These are phyloP conservation scores for Trypanosoma conorhini DNA, from an alignment of 208 protist genomes.

Conservation along the genomic window DNA sequence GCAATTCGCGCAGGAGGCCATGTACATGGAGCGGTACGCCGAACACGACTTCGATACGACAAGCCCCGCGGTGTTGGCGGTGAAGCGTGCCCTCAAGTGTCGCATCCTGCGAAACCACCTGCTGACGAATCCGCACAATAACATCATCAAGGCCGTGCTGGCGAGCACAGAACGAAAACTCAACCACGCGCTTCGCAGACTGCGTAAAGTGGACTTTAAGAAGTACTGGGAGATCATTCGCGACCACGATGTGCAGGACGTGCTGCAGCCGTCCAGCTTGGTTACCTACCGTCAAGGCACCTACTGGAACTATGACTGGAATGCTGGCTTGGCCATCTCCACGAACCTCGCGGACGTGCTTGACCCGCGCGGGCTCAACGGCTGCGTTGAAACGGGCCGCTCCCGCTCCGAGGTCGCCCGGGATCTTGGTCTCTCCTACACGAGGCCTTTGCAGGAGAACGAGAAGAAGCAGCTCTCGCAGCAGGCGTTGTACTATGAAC, in stretches of 20 bases:
- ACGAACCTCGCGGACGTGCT: constrained; percentile 83
- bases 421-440: constrained; percentile 89
- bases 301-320: constrained; percentile 93
- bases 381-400: constrained; percentile 91
- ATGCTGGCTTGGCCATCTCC: constrained; percentile 84
- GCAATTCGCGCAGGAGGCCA: constrained; percentile 86
- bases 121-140: constrained; percentile 92
- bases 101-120: constrained; percentile 88
- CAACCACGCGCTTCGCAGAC: constrained; percentile 71
- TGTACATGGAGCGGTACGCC: constrained; percentile 93
- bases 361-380: constrained; percentile 87
- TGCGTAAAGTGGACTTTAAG: constrained; percentile 90
- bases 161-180: constrained; percentile 79
- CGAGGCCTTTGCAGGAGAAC: constrained; percentile 83
- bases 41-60: constrained; percentile 91
- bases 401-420: constrained; percentile 89
- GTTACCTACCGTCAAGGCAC: constrained; percentile 85
- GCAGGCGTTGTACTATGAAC: constrained; percentile 89
- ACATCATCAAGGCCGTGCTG: constrained; percentile 87
- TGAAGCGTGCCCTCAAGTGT: constrained; percentile 85
- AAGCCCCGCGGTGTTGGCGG: constrained; percentile 80
- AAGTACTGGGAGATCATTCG: constrained; percentile 92
- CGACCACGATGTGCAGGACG: constrained; percentile 91
- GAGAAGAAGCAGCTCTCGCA: constrained; percentile 91
- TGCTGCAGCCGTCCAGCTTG: constrained; percentile 84